Conservation (phyloP, 2,329 filamentous ascomycete genomes). For the Colletotrichum magnum region DNA sequence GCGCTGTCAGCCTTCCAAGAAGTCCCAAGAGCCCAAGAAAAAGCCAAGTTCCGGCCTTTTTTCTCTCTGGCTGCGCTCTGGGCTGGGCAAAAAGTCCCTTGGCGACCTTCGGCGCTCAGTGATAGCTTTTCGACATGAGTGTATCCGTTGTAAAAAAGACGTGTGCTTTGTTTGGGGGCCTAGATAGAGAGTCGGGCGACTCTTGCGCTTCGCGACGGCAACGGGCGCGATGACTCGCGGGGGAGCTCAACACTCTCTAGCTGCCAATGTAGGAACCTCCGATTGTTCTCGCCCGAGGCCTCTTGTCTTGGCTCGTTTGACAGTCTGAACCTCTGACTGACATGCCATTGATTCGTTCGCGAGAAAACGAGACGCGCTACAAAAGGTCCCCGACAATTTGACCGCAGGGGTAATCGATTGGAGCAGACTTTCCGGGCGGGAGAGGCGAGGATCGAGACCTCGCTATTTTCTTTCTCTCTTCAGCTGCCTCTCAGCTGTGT, state of each 20-base stretch:
- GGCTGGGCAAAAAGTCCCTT: too few species aligned
- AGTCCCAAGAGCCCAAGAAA: neutral
- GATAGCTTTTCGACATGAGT: too few species aligned
- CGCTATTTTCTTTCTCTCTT: too few species aligned
- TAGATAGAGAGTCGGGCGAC: neutral
- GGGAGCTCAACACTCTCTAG: too few species aligned
- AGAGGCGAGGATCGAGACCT: neutral
- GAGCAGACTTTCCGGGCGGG: constrained; percentile 1
- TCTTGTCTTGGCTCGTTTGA: neutral
- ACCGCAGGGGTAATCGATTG: constrained; percentile 21
- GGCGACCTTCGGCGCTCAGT: too few species aligned
- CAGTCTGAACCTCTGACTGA: constrained; percentile 3
- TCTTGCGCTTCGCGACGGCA: neutral
- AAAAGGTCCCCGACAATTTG: constrained; percentile 30
- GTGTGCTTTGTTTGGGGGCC: neutral
- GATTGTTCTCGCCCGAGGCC: neutral
- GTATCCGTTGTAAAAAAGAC: too few species aligned
- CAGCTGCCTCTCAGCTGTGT: neutral
- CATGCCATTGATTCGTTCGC: constrained; percentile 28
- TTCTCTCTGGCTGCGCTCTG: too few species aligned
- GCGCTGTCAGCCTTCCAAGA: neutral
- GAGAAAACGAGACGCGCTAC: constrained; percentile 26
- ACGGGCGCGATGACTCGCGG: neutral
- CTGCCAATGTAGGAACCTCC: neutral
- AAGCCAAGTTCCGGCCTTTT: neutral